Conservation (phyloP, 163 green algal genomes). For the Chloroidium sp. region DNA sequence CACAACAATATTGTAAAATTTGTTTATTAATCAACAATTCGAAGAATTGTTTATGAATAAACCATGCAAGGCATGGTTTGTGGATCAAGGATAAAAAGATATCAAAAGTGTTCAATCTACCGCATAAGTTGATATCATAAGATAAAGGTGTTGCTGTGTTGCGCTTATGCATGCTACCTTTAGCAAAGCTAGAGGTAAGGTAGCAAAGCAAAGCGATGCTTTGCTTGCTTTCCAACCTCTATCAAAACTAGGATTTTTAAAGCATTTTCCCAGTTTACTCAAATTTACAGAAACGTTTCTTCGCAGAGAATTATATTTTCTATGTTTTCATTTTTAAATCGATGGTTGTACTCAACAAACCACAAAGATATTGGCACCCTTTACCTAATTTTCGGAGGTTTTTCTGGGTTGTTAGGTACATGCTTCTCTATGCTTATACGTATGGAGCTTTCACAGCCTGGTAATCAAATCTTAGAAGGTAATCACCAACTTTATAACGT, state of each 20-base stretch:
- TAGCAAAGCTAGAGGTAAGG: slow-evolving; percentile 10
- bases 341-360: slow-evolving; percentile 47
- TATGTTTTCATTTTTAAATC: slow-evolving; percentile 18
- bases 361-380: slow-evolving; percentile 51
- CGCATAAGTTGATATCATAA: slow-evolving; percentile 4
- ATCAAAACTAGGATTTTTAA: slow-evolving; percentile 23
- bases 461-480: slow-evolving; percentile 27
- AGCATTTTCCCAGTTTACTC: slow-evolving; percentile 1
- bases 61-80: slow-evolving; percentile 12
- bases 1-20: background rate
- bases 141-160: slow-evolving; percentile 8
- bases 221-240: slow-evolving; percentile 11
- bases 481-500: slow-evolving; percentile 51
- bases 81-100: slow-evolving; percentile 3
- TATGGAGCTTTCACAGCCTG: slow-evolving; percentile 29
- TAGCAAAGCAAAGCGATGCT: slow-evolving; percentile 13
- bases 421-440: slow-evolving; percentile 30
- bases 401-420: slow-evolving; percentile 37
- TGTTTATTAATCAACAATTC: slow-evolving; percentile 8
- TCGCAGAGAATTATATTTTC: slow-evolving; percentile 9
- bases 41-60: slow-evolving; percentile 22
- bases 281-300: slow-evolving; percentile 7
- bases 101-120: slow-evolving; percentile 9
- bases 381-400: slow-evolving; percentile 42
- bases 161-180: no score